Base-by-base conservation (phyloP, 1,284 basidiomycete genomes). In the Agaricales sp. region DNA sequence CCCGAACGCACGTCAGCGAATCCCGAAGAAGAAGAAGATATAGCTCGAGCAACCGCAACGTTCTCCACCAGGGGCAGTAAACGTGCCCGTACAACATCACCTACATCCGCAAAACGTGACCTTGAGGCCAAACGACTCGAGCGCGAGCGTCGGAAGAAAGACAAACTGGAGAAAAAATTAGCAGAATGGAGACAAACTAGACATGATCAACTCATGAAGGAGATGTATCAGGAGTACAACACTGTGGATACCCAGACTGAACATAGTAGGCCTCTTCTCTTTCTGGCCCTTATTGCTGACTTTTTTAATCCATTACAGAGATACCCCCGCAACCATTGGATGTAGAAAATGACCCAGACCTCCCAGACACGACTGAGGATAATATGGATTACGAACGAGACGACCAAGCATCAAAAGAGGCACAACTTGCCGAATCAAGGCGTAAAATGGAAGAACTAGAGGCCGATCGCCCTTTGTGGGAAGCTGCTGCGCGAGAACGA, bases 401-500 rank as follows among this genome's bases (percentile, higher is more conserved):
- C 24, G 57, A 56, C 45, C 57, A 56, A 49, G 51, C 52, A n/a
- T 67, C 58, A 13, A 69, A 67, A 48, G 64, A 60, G 50, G 71
- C 70, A 11, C 66, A 64, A n/a, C 74, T 86, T 51, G 77, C 71
- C 18, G 79, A 81, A 58, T 86, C 84, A 1, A 72, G 75, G 37
- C 71, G 77, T 44, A 87, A 84, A 57, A 69, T 86, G 48, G 77
- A 74, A 4, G 80, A 84, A 53, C 72, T 87, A 1, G 82, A 87
- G 59, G 69, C 66, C 45, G 81, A 86, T 62, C 63, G 70, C 12
- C 80, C 78, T 1, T 53, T 85, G 6, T 84, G 81, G 78, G 72
- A 82, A 53, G 65, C 68, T 55, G 66, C 69, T 49, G 72, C 74
- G 20, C 68, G 64, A 49, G 66, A 65, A 52, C 70, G 81, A 19